A percentile compares a stretch with the other conserved stretches of the same genome.
phyloP scores from a whole-genome alignment of 2,329 filamentous ascomycete species.

The Rhynchosporium agropyri region DNA sequence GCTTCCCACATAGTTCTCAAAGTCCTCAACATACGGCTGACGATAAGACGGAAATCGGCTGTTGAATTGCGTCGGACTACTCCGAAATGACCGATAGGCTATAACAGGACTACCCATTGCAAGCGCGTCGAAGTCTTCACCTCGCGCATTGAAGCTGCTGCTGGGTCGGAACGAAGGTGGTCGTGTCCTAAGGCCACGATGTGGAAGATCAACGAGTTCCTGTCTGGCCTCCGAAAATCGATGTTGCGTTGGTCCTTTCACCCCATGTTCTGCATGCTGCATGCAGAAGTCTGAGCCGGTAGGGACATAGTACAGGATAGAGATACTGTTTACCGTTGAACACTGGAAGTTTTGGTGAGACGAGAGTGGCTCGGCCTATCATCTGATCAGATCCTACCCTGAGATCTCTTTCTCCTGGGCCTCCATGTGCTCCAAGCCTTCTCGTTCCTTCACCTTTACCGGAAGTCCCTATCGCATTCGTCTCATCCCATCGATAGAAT shows the following conservation, averaged over 20 bases:
- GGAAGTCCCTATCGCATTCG: neutral
- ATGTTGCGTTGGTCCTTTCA: neutral
- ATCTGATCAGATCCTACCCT: neutral
- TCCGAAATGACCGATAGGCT: conserved; percentile 17
- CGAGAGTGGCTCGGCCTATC: conserved; percentile 1
- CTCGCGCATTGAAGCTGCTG: neutral
- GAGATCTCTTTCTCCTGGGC: neutral
- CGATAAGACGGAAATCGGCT: conserved; percentile 24
- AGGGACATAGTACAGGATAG: neutral
- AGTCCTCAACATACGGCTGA: conserved; percentile 33
- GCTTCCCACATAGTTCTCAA: conserved; percentile 31
- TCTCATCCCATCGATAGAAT: neutral
- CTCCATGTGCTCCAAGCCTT: neutral
- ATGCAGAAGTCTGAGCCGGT: neutral
- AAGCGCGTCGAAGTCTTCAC: conserved; percentile 20
- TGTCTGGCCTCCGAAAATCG: conserved; percentile 2
- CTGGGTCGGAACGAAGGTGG: neutral
- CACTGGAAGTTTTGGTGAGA: neutral
- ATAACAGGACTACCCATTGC: conserved; percentile 25
- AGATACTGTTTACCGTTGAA: neutral
- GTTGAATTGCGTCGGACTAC: conserved; percentile 1
- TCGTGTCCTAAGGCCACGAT: neutral
- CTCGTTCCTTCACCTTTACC: neutral
- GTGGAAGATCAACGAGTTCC: conserved; percentile 5
- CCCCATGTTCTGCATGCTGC: neutral